Percentiles rank a stretch among this genome's conserved stretches.
Conservation (phyloP, 73 alveolate species). For the Symbiodinium natans region DNA sequence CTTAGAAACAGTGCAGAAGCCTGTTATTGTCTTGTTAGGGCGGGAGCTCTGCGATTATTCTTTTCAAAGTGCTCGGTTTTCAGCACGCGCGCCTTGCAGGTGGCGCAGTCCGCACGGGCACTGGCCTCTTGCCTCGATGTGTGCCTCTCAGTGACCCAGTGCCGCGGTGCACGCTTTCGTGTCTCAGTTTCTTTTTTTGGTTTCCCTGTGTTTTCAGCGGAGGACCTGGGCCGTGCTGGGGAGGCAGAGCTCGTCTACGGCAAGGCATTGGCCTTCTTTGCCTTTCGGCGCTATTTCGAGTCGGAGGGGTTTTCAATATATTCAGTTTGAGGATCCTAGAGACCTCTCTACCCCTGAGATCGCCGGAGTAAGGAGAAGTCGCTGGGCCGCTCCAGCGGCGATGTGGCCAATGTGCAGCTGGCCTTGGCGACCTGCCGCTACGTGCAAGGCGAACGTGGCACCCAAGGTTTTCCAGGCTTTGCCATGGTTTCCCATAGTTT, state of each 20-base stretch:
- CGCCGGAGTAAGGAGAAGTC: slow-evolving; percentile 57
- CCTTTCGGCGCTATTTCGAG: background rate
- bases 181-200: background rate
- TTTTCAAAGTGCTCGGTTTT: background rate
- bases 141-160: background rate
- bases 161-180: no score
- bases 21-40: no score
- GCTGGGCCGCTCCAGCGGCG: slow-evolving; percentile 67
- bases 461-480: background rate
- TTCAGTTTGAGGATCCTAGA: background rate
- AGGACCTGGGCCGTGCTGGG: slow-evolving; percentile 79
- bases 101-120: slow-evolving; percentile 10
- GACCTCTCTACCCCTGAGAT: no score
- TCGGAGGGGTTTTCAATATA: background rate
- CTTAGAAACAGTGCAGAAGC: no score
- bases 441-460: slow-evolving; percentile 34
- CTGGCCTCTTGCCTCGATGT: slow-evolving; percentile 73
- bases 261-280: slow-evolving; percentile 42
- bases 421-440: slow-evolving; percentile 62
- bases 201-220: background rate
- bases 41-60: no score
- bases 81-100: background rate
- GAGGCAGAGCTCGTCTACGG: slow-evolving; percentile 51
- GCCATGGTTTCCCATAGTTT: background rate
- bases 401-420: slow-evolving; percentile 38